Percentiles rank a stretch among this genome's conserved stretches.
phyloP scores from a whole-genome alignment of 257 asterid species.

The Przewalskia tangutica region DNA sequence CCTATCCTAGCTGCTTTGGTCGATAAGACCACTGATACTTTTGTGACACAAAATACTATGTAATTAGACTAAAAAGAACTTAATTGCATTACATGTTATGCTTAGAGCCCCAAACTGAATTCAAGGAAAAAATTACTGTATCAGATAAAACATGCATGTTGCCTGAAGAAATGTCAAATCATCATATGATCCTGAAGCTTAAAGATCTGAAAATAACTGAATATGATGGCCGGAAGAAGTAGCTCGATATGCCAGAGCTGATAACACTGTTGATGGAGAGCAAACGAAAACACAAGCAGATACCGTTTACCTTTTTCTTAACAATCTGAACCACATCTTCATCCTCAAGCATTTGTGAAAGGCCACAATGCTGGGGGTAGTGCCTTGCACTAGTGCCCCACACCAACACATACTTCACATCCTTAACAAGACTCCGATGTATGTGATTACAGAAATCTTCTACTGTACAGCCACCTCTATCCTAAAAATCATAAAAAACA shows the following conservation, averaged over 20 bases:
- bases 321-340: constrained; percentile 98
- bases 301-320: constrained; percentile 73
- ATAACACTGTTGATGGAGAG: background rate
- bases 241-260: background rate
- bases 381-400: constrained; percentile 99
- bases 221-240: background rate
- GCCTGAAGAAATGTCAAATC: background rate
- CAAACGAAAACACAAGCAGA: background rate
- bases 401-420: constrained; percentile 85
- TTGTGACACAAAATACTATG: background rate
- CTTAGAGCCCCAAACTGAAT: background rate
- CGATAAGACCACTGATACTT: background rate
- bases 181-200: background rate
- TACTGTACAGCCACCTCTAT: constrained; percentile 93
- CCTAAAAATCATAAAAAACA: constrained; percentile 38
- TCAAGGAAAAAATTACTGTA: background rate
- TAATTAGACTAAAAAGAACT: background rate
- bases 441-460: constrained; percentile 96
- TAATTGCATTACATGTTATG: background rate
- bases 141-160: background rate
- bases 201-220: background rate
- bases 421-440: constrained; percentile 91
- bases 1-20: background rate
- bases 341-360: constrained; percentile 69
- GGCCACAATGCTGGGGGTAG: constrained; percentile 94